A percentile compares a stretch with the other conserved stretches of the same genome.
phyloP scores from a whole-genome alignment of 164 flowering plant genomes.

The Vitis rupestris region DNA sequence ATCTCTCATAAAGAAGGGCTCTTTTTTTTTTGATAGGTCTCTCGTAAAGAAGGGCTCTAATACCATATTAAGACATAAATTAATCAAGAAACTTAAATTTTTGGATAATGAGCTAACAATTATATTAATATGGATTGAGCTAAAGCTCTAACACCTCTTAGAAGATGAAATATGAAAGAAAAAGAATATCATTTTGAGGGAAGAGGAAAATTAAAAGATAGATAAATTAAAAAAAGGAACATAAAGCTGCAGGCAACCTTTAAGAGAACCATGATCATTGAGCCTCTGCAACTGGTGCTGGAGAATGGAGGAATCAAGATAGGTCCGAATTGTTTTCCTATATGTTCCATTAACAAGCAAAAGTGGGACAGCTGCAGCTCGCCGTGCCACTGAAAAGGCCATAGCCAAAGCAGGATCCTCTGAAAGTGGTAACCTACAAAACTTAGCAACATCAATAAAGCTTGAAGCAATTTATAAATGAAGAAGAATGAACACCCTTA shows the following conservation, averaged over 20 bases:
- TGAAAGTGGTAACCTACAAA: slow-evolving; percentile 77
- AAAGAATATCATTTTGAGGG: background rate
- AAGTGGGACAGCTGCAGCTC: slow-evolving; percentile 93
- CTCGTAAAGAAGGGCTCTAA: too few relatives aligned
- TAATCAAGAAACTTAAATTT: too few relatives aligned
- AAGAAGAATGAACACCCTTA: slow-evolving; percentile 1
- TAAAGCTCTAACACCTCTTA: too few relatives aligned
- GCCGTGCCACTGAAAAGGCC: slow-evolving; percentile 94
- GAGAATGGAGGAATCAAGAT: slow-evolving; percentile 88
- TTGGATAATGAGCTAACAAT: too few relatives aligned
- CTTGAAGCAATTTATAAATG: background rate
- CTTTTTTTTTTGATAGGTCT: too few relatives aligned
- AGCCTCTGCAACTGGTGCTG: slow-evolving; percentile 91
- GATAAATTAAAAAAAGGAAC: background rate
- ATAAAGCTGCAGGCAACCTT: slow-evolving; percentile 49
- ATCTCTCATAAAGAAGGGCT: too few relatives aligned
- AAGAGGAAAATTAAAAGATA: background rate
- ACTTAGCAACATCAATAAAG: slow-evolving; percentile 10
- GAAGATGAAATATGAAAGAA: background rate
- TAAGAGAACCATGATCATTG: slow-evolving; percentile 67
- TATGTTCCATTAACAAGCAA: slow-evolving; percentile 95
- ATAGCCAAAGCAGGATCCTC: slow-evolving; percentile 99
- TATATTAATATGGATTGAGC: too few relatives aligned
- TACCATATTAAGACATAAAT: too few relatives aligned
- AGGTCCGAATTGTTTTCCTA: slow-evolving; percentile 70